phyloP scores from a whole-genome alignment of 2,329 filamentous ascomycete species.

The Exophiala oligosperma region DNA sequence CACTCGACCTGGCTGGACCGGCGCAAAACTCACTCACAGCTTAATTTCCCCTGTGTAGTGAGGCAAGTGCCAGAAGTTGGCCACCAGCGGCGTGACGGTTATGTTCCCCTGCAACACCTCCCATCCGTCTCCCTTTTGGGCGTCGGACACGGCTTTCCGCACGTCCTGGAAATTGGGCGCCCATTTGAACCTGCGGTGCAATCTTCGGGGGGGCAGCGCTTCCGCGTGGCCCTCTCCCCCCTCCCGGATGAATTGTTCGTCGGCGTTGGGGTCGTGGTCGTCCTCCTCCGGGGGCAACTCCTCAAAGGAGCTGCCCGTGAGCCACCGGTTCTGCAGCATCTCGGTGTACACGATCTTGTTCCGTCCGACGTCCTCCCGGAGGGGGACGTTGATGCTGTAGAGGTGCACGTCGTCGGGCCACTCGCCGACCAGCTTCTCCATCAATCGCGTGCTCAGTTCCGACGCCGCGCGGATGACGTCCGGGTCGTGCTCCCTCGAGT shows the following conservation, averaged over 20 bases:
- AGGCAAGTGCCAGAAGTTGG: slow-evolving; percentile 82
- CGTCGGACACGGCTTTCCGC: slow-evolving; percentile 79
- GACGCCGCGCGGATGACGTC: slow-evolving; percentile 76
- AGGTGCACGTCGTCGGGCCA: slow-evolving; percentile 76
- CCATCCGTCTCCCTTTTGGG: slow-evolving; percentile 85
- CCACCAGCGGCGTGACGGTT: slow-evolving; percentile 84
- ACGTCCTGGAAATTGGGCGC: slow-evolving; percentile 84
- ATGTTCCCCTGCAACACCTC: slow-evolving; percentile 83
- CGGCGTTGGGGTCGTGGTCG: slow-evolving; percentile 60
- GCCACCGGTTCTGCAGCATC: slow-evolving; percentile 91
- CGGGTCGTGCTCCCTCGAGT: slow-evolving; percentile 78
- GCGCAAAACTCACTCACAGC: slow-evolving; percentile 65
- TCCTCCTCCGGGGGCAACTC: slow-evolving; percentile 67
- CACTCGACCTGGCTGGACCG: background rate
- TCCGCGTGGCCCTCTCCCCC: slow-evolving; percentile 49
- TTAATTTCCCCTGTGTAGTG: slow-evolving; percentile 71
- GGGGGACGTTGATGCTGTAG: slow-evolving; percentile 89
- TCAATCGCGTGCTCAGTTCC: slow-evolving; percentile 70
- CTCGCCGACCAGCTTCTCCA: slow-evolving; percentile 74
- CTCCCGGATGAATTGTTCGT: slow-evolving; percentile 73
- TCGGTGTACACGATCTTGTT: slow-evolving; percentile 77
- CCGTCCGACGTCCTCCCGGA: slow-evolving; percentile 71
- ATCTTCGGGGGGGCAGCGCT: slow-evolving; percentile 46
- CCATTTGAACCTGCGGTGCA: slow-evolving; percentile 93
- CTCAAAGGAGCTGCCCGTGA: slow-evolving; percentile 79